phyloP scores from a whole-genome alignment of 2,329 filamentous ascomycete species.

The Diaporthe vaccinii region DNA sequence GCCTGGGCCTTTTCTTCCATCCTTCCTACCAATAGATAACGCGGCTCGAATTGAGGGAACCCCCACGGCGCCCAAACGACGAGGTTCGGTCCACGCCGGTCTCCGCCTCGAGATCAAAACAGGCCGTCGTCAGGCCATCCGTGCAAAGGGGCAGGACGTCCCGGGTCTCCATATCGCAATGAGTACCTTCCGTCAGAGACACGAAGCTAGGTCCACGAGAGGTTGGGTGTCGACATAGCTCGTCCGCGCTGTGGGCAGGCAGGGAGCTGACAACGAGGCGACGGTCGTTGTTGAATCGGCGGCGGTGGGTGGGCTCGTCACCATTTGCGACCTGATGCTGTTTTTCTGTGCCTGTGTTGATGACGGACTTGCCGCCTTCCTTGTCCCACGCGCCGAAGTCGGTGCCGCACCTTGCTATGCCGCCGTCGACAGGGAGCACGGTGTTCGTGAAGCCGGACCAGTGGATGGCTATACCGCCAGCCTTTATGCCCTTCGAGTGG shows the following conservation, averaged over 20 bases:
- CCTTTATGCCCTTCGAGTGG: neutral
- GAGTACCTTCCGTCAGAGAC: neutral
- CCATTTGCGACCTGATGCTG: neutral
- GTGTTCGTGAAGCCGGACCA: neutral
- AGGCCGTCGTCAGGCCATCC: neutral
- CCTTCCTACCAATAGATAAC: neutral
- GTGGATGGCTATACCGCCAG: neutral
- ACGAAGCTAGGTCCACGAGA: neutral
- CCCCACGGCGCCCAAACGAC: neutral
- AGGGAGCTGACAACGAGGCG: neutral
- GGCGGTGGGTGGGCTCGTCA: too few relatives aligned
- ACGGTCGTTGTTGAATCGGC: neutral
- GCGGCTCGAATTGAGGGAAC: neutral
- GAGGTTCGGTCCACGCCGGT: neutral
- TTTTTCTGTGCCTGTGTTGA: neutral
- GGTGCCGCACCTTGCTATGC: neutral
- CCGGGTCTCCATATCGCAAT: slow-evolving; percentile 18
- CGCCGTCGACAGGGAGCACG: neutral
- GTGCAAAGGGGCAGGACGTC: neutral
- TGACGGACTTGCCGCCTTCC: neutral
- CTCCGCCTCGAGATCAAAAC: neutral
- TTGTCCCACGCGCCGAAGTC: neutral
- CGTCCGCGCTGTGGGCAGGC: slow-evolving; percentile 7
- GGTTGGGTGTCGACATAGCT: neutral
- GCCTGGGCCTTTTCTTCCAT: neutral